Evolutionary conservation across 1,139 yeast species (phyloP), one percentile per base, ranked within the genome.

Genomic region (Geotrichum macrosporum): DNA sequence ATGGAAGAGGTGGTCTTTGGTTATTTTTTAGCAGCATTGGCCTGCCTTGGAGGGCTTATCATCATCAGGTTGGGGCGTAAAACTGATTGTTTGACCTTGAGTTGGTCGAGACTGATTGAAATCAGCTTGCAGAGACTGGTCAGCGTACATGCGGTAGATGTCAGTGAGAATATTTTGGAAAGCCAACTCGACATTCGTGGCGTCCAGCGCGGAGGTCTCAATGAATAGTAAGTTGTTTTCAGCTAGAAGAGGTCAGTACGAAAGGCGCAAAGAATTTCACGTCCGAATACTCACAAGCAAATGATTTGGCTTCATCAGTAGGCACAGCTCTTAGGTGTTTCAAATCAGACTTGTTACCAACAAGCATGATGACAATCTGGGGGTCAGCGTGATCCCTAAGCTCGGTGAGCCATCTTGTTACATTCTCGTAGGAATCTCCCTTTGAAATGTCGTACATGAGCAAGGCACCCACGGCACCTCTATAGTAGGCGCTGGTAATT

Each of bases 401-500:
- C 69, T 92, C 98, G 63, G 84, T 85, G 62, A 92, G 75, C 98
- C 98, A 92, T 67, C 95, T 81, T 50, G 88, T 80, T 51, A 92
- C 95, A 58, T 87, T 84, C 68, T 92, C 98, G 68, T 89, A 92
- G 47, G 92, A 78, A 66, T 84, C 94, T 29, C 94, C 84, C 68
- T 89, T 89, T 52, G 96, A 81, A 64, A 92, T 89, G 70, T 92
- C 98, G 69, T 92, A 92, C 56, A 92, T 95, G 53, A 92, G 83
- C 59, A 92, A 74, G 1, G 98, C 98, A 46, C 98, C 98, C 44
- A 89, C 95, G 0, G 98, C 98, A 40, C 98, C 98, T 64, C 98
- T 77, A 67, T 92, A 92, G 71, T 92, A 92, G 12, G 97, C 98
- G 52, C 94, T 82, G 34, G 98, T 94, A 63, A 92, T 92, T 45